Evolutionary conservation across 257 asterid species (phyloP), one percentile per base, ranked within the genome.

Genomic region (Nicotiana benthamiana): DNA sequence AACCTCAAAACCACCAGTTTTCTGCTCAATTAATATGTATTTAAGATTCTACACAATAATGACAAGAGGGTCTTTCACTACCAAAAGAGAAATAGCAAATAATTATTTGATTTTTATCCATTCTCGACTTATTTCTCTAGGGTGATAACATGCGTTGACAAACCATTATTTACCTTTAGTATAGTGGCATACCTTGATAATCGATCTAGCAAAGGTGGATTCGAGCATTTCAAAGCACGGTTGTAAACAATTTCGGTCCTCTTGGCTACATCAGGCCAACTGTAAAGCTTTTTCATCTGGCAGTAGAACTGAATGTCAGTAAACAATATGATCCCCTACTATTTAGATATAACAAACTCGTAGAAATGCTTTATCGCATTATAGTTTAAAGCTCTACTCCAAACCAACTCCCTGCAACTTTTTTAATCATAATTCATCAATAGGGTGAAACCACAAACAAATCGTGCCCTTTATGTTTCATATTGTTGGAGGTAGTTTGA

Each of bases 251-350:
- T 91, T 88, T 91, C 94, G 6, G 98, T 96, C 88, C 99, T 90
- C 80, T 84, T 89, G 80, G 98, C 97, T 77, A 96, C 98, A 81
- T 94, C 98, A 82, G 88, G 97, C 99, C 99, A 96, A 80, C 98
- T 96, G 82, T 94, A 94, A 51, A 96, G 95, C 81, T 91, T 83
- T 89, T 94, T 94, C 90, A 96, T 87, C 99, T 96, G 95, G 75
- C 74, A 15, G 60, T 60, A 80, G 83, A 82, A 75, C 26, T 56
- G 43, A 40, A 24, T 61, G 30, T 51, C 54, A 63, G 83, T 22
- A 60, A 53, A 24, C 75, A 77, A 60, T 46, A 28, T 40, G 27
- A 32, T 26, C 24, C 0, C 61, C 7, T 26, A 72, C 32, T 9
- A 7, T 56, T 72, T 3, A 36, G 24, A 16, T 48, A 74, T 48